Base-by-base conservation (phyloP, 371 early-diverging fungal species). In the Actinomucor elegans region DNA sequence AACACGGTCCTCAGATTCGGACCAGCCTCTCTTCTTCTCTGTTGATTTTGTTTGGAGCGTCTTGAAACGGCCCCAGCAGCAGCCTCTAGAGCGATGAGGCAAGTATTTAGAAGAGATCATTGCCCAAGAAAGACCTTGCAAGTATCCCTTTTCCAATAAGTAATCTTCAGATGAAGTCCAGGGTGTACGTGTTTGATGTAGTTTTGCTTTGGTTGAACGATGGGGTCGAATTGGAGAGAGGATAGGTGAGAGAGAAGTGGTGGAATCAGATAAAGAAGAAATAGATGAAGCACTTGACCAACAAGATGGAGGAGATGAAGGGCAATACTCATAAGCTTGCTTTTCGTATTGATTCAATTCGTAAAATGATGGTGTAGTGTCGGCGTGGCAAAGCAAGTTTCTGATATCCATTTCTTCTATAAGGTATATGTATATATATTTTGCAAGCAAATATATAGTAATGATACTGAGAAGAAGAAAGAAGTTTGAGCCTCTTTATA, bases 11-110 rank as follows among this genome's bases (percentile, higher is more conserved):
- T 73, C 74, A 8, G 52, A 54, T 8, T 59, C 60, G 11, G 52
- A 33, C 70, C 74, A 67, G 32, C 43, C 63, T n/a, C n/a, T n/a
- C 18, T 61, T 62, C 42, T 53, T 62, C 29, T 66, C 64, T 5
- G 62, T 42, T 12, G 50, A 57, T 26, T 65, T 73, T 23, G 74
- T 36, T 43, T 65, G 65, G 12, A 73, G 55, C 1, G 74, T 73
- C 35, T 70, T 73, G 37, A 70, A 73, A 23, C 74, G 59, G 3
- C 74, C 74, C 70, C 74, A 73, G 18, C 74, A 73, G 23, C 74
- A 73, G 7, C 74, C 70, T 26, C 74, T 65, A 18, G 74, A 73
- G 10, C 74, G 67, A 45, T 73, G 74, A 21, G 70, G 74, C 15
- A 70, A 38, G 29, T 73, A 73, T 1, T 65, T 73, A 3, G 74